Evolutionary conservation across 768 basidiomycete species (phyloP).

Genomic region (Amanita jacksonii): DNA sequence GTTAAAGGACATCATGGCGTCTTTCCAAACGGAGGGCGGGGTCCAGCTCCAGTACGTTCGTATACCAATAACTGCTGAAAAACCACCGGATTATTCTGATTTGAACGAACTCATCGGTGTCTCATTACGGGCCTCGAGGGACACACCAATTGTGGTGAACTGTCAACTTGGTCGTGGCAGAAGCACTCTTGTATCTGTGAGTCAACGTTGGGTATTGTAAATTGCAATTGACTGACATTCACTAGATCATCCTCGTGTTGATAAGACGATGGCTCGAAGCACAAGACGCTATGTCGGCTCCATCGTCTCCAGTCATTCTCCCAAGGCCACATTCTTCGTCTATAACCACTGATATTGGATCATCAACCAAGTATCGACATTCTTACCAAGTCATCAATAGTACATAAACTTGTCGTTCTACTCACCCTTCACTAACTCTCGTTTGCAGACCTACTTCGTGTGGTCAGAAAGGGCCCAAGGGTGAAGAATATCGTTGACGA

Average conservation of each 20-base stretch:
- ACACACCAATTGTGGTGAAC: slow-evolving; percentile 84
- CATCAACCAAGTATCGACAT: slow-evolving; percentile 31
- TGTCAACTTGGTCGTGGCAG: slow-evolving; percentile 92
- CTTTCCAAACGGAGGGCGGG: slow-evolving; percentile 34
- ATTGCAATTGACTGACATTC: not conserved
- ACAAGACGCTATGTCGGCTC: slow-evolving; percentile 27
- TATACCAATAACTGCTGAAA: slow-evolving; percentile 91
- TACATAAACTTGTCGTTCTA: slow-evolving; percentile 24
- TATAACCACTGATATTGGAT: slow-evolving; percentile 23
- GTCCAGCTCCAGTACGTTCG: slow-evolving; percentile 70
- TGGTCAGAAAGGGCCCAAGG: slow-evolving; percentile 75
- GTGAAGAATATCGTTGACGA: slow-evolving; percentile 85
- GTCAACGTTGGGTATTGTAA: slow-evolving; percentile 13
- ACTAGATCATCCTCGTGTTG: slow-evolving; percentile 68
- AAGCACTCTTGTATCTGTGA: slow-evolving; percentile 81
- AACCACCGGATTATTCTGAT: slow-evolving; percentile 64
- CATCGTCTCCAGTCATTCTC: slow-evolving; percentile 22
- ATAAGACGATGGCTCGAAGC: slow-evolving; percentile 75
- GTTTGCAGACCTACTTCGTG: slow-evolving; percentile 62
- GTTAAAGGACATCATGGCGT: slow-evolving; percentile 81
- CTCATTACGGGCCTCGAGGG: slow-evolving; percentile 56
- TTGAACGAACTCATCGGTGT: slow-evolving; percentile 72
- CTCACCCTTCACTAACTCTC: slow-evolving; percentile 1
- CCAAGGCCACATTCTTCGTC: slow-evolving; percentile 35
- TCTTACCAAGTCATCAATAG: slow-evolving; percentile 90